Base-by-base conservation (phyloP, 805 yeast species). In the Ascoidea tarda region DNA sequence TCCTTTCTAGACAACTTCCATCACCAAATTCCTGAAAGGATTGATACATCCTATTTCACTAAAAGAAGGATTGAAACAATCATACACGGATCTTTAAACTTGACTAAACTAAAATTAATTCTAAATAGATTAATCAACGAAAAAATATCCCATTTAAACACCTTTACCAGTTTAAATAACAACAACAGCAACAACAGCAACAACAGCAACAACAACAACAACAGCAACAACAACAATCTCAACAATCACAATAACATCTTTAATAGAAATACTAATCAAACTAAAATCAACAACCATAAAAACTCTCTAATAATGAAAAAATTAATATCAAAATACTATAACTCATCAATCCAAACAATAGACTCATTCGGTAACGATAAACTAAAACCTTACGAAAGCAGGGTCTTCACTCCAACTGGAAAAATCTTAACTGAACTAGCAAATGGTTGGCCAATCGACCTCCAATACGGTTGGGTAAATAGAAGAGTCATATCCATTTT, bases 371-470 rank as follows among this genome's bases (percentile, higher is more conserved):
- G 91, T 1, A 76, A 71, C 31, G 78, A 73, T 50, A 70, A 72
- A 50, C 57, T 72, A 51, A 68, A 67, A 50, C 76, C 79, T 6
- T 81, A 77, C 56, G 77, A 75, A 55, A 72, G 81, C 51, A 69
- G 96, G 57, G 81, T 88, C 0, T 86, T 89, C 63, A 90, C 96
- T 0, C 96, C 96, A 2, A 82, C 96, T 0, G 97, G 97, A 0
- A 89, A 88, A 63, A 74, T 91, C 3, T 68, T 91, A 50, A 82
- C 95, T 0, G 96, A 89, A 59, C 66, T 89, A 16, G 95, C 96
- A 3, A 73, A 78, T 14, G 81, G 79, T 10, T 90, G 97, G 97
- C 98, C 98, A 0, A 68, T 78, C 0, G 90, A 84, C 57, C 70
- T 91, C 31, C 95, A 87, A 57, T 83, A 81, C 62, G 96, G 95